These are phyloP conservation scores for Botrytis elliptica DNA, from an alignment of 2,329 filamentous ascomycete species.

Conservation along the genomic window DNA sequence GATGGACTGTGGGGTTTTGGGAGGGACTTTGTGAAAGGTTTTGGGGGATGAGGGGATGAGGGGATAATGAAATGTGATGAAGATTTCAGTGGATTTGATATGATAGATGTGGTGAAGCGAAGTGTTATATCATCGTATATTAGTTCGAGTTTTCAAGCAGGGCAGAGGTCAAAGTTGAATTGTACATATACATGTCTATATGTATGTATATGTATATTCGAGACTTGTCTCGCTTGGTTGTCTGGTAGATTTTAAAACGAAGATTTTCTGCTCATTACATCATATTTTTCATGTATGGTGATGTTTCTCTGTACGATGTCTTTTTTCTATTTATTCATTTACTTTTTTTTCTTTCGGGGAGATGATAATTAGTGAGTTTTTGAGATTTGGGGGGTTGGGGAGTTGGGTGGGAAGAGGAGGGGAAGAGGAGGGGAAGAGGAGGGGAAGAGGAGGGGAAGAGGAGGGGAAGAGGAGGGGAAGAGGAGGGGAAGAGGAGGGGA, in stretches of 20 bases:
- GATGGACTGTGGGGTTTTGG: neutral
- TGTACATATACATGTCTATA: neutral
- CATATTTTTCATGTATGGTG: no score
- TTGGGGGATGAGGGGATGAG: neutral
- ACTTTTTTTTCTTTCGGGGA: no score
- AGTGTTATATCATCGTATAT: neutral
- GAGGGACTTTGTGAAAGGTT: neutral
- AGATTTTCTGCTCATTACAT: neutral
- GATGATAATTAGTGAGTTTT: no score
- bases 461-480: no score
- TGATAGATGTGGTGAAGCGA: neutral
- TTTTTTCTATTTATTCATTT: no score
- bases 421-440: no score
- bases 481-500: no score
- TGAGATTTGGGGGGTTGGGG: no score
- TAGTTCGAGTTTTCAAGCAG: neutral
- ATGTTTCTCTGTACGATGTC: no score
- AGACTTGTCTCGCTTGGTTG: neutral
- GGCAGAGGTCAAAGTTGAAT: neutral
- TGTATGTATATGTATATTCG: neutral
- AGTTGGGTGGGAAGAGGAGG: no score
- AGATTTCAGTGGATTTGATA: neutral
- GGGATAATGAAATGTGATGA: neutral
- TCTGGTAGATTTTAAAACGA: neutral
- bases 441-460: no score